Conservation (phyloP, 805 yeast genomes). For the Ogataea nitratoaversa region DNA sequence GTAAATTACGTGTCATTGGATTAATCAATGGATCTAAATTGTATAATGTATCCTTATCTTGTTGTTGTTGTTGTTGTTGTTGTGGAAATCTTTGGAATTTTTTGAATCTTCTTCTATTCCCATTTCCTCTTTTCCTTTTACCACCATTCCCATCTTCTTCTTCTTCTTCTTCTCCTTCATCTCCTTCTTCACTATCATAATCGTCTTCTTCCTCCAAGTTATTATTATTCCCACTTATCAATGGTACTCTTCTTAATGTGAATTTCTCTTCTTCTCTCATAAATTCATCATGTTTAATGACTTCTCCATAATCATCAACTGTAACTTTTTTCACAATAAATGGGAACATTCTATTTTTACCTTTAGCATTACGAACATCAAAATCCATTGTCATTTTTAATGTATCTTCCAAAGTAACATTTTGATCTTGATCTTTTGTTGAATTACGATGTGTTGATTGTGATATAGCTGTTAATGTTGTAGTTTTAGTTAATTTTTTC, state of each 20-base stretch:
- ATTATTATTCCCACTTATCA: too few relatives aligned
- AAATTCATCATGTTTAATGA: constrained; percentile 63
- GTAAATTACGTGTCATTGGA: constrained; percentile 19
- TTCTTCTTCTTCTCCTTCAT: constrained; percentile 17
- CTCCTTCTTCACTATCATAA: constrained; percentile 20
- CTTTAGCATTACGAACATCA: constrained; percentile 49
- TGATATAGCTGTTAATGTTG: constrained; percentile 11
- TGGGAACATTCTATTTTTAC: constrained; percentile 72
- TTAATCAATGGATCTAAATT: constrained; percentile 22
- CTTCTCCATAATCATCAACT: constrained; percentile 84
- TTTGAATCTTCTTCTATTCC: constrained; percentile 17
- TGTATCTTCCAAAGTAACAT: constrained; percentile 34
- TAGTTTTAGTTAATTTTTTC: constrained; percentile 11
- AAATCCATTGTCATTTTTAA: constrained; percentile 46
- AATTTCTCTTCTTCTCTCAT: constrained; percentile 47
- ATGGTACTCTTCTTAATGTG: constrained; percentile 22
- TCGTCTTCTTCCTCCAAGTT: constrained; percentile 19
- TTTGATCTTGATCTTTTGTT: constrained; percentile 18
- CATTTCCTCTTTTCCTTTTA: constrained; percentile 16
- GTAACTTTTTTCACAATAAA: constrained; percentile 53
- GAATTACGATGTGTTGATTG: constrained; percentile 13
- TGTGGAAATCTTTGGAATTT: constrained; percentile 3
- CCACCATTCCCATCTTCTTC: constrained; percentile 24
- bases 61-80: neutral
- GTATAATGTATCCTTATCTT: constrained; percentile 15